Conservation (phyloP, 257 asterid species). For the Solanum ossicruentum region DNA sequence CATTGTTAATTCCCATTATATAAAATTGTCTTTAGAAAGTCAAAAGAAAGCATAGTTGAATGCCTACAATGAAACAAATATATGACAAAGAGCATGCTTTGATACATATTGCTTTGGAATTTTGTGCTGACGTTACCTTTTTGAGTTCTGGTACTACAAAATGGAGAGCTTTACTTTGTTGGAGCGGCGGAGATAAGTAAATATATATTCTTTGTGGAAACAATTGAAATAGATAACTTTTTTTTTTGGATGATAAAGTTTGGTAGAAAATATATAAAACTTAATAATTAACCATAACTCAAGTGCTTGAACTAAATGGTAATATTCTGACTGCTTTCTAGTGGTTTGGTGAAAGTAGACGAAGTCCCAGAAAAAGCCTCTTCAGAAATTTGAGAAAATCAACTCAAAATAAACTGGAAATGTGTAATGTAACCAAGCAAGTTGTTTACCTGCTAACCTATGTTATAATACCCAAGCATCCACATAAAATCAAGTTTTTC, state of each 20-base stretch:
- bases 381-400: no score
- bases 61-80: not conserved
- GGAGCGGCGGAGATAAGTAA: not conserved
- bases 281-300: not conserved
- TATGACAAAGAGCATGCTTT: not conserved
- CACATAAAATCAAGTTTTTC: no score
- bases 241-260: not conserved
- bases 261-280: not conserved
- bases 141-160: not conserved
- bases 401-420: not conserved
- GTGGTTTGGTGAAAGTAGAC: no score
- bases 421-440: not conserved
- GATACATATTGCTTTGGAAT: constrained; percentile 1
- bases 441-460: no score
- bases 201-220: not conserved
- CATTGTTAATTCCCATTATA: not conserved
- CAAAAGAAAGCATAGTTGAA: not conserved
- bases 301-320: not conserved
- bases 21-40: not conserved
- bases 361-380: no score
- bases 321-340: not conserved
- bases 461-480: no score
- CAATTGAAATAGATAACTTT: not conserved
- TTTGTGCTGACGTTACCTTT: not conserved
- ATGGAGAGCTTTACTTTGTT: not conserved